A percentile compares a stretch with the other conserved stretches of the same genome.
Evolutionary conservation across 108 stramenopile species (phyloP).

Genomic region (Parietichytrium sp.): DNA sequence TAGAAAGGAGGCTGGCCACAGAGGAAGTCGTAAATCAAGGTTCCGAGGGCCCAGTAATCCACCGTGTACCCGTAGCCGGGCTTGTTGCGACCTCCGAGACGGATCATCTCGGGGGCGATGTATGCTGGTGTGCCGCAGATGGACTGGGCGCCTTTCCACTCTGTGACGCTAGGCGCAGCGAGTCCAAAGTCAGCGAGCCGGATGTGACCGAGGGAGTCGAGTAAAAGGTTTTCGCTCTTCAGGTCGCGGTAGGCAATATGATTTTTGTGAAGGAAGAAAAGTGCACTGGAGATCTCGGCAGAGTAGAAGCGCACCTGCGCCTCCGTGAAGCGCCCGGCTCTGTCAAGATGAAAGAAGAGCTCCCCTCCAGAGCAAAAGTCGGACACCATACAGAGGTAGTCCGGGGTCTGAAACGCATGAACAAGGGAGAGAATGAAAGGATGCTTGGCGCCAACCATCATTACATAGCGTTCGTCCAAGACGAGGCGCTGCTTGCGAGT

Average conservation of each 20-base stretch:
- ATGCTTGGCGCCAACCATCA: constrained; percentile 53
- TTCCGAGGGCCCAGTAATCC: constrained; percentile 64
- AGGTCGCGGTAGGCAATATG: constrained; percentile 62
- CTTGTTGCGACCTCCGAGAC: constrained; percentile 42
- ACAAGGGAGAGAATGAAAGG: constrained; percentile 62
- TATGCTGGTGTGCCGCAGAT: constrained; percentile 47
- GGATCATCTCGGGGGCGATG: constrained; percentile 62
- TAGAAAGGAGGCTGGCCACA: constrained; percentile 49
- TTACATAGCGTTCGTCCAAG: constrained; percentile 57
- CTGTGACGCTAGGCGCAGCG: constrained; percentile 45
- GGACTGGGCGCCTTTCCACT: constrained; percentile 53
- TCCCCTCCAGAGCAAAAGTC: constrained; percentile 64
- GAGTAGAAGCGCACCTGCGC: constrained; percentile 48
- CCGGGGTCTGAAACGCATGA: constrained; percentile 58
- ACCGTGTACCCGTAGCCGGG: constrained; percentile 58
- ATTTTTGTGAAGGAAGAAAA: constrained; percentile 54
- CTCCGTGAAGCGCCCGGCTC: constrained; percentile 34
- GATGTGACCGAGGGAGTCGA: constrained; percentile 48
- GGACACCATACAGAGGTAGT: constrained; percentile 58
- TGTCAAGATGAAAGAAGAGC: constrained; percentile 55
- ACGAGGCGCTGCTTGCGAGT: constrained; percentile 55
- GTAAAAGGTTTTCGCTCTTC: constrained; percentile 68
- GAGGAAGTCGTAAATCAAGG: constrained; percentile 62
- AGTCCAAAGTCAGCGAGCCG: constrained; percentile 59
- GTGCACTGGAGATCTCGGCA: constrained; percentile 55